phyloP scores from a whole-genome alignment of 1,284 basidiomycete genomes.

The Cutaneotrichosporon dermatis region DNA sequence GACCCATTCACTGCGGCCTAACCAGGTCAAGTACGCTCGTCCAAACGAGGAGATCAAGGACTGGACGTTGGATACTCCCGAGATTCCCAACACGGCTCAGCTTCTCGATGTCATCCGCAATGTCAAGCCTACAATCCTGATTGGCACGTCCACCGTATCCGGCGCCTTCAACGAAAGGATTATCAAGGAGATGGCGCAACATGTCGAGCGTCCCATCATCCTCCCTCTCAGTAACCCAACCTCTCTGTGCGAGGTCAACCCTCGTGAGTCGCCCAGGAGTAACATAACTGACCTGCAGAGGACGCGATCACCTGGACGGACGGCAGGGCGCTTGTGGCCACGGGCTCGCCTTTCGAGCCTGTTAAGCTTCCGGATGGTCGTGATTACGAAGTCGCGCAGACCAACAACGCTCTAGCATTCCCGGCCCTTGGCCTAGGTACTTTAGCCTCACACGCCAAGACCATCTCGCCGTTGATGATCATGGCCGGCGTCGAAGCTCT shows the following conservation, averaged over 20 bases:
- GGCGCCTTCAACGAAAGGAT: slow-evolving; percentile 78
- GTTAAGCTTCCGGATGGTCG: slow-evolving; percentile 61
- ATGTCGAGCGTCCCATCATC: slow-evolving; percentile 71
- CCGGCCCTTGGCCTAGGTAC: slow-evolving; percentile 18
- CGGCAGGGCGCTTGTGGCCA: slow-evolving; percentile 70
- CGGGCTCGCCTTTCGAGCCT: slow-evolving; percentile 74
- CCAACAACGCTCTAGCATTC: slow-evolving; percentile 4
- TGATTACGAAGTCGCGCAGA: slow-evolving; percentile 41
- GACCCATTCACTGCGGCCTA: slow-evolving; percentile 43
- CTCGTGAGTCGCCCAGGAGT: slow-evolving; percentile 37
- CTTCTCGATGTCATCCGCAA: slow-evolving; percentile 58
- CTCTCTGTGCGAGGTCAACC: slow-evolving; percentile 67
- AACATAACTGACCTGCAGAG: not conserved
- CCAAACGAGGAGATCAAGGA: slow-evolving; percentile 48
- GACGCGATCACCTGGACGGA: slow-evolving; percentile 60
- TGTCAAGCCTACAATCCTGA: slow-evolving; percentile 69
- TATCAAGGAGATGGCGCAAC: slow-evolving; percentile 61
- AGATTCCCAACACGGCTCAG: slow-evolving; percentile 37
- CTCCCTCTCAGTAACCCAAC: slow-evolving; percentile 79
- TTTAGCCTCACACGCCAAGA: slow-evolving; percentile 60
- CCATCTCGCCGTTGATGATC: slow-evolving; percentile 64
- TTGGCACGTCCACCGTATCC: slow-evolving; percentile 75
- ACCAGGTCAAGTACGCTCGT: slow-evolving; percentile 49
- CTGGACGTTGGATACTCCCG: slow-evolving; percentile 33
- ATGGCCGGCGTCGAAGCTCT: slow-evolving; percentile 64